Percentiles rank a stretch among this genome's conserved stretches.
Conservation (phyloP, 2,329 filamentous ascomycete species). For the Elsinoe perseae region DNA sequence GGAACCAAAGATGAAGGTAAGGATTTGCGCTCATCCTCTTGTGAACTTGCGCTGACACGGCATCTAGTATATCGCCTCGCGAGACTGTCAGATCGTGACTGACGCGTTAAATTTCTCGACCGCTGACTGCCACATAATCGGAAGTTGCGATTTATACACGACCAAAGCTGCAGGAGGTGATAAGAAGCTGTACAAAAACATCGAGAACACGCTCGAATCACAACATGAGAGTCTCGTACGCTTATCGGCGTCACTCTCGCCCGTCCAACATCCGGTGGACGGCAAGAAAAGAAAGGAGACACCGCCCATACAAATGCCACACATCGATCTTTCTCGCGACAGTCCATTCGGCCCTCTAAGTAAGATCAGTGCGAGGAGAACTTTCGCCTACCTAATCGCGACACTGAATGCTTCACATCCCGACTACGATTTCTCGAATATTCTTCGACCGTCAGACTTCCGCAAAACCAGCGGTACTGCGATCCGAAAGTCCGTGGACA, state of each 20-base stretch:
- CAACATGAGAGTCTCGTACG: conserved; percentile 84
- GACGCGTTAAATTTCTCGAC: conserved; percentile 94
- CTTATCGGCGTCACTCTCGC: conserved; percentile 78
- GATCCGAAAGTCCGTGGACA: conserved; percentile 83
- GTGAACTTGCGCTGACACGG: conserved; percentile 20
- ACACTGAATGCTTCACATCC: conserved; percentile 92
- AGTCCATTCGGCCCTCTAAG: conserved; percentile 89
- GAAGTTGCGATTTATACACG: conserved; percentile 93
- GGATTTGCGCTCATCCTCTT: not conserved
- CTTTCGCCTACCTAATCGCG: conserved; percentile 92
- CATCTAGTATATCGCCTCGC: conserved; percentile 76
- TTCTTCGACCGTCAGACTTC: conserved; percentile 83
- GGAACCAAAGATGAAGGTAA: conserved; percentile 18
- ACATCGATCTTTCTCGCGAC: conserved; percentile 65
- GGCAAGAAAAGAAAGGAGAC: conserved; percentile 30
- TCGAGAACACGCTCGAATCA: conserved; percentile 82
- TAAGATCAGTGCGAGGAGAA: conserved; percentile 79
- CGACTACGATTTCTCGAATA: conserved; percentile 95
- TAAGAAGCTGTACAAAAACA: conserved; percentile 95
- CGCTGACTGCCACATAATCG: conserved; percentile 81
- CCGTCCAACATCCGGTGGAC: conserved; percentile 51
- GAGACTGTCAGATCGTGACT: conserved; percentile 84
- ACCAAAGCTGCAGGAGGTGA: conserved; percentile 92
- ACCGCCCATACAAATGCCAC: conserved; percentile 27
- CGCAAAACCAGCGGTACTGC: conserved; percentile 71